Evolutionary conservation across 1,284 basidiomycete species (phyloP).

Genomic region (Ustilago tritici): DNA sequence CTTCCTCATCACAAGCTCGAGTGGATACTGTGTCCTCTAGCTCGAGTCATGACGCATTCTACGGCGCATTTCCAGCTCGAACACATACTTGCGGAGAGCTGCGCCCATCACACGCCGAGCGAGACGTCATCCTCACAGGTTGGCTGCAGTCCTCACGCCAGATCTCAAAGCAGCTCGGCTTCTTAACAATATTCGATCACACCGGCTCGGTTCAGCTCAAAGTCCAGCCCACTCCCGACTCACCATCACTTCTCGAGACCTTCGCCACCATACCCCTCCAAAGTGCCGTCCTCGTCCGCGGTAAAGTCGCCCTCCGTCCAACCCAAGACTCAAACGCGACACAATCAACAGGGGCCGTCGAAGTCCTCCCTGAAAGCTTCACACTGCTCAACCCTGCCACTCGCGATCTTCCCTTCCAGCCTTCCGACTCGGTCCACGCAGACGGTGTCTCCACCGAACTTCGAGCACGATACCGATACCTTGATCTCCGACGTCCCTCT

Average conservation of each 20-base stretch:
- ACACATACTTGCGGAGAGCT: constrained; percentile 79
- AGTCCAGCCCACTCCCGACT: constrained; percentile 24
- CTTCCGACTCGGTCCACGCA: constrained; percentile 78
- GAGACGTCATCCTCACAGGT: constrained; percentile 78
- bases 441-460: constrained; percentile 75
- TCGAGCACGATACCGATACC: constrained; percentile 84
- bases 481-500: constrained; percentile 83
- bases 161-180: constrained; percentile 77
- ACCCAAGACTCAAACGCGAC: constrained; percentile 37
- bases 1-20: not conserved
- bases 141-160: constrained; percentile 82
- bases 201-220: constrained; percentile 80
- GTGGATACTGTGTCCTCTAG: not conserved
- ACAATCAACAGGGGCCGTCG: constrained; percentile 77
- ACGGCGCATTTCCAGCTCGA: constrained; percentile 75
- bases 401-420: constrained; percentile 80
- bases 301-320: constrained; percentile 45
- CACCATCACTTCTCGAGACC: constrained; percentile 74
- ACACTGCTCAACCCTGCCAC: constrained; percentile 83
- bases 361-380: constrained; percentile 80
- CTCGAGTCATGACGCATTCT: constrained; percentile 11
- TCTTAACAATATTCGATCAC: constrained; percentile 83
- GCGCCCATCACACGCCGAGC: constrained; percentile 74
- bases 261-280: constrained; percentile 60
- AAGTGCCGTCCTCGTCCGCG: constrained; percentile 48